Evolutionary conservation across 2,329 filamentous ascomycete species (phyloP).

Genomic region (Trichophyton verrucosum): DNA sequence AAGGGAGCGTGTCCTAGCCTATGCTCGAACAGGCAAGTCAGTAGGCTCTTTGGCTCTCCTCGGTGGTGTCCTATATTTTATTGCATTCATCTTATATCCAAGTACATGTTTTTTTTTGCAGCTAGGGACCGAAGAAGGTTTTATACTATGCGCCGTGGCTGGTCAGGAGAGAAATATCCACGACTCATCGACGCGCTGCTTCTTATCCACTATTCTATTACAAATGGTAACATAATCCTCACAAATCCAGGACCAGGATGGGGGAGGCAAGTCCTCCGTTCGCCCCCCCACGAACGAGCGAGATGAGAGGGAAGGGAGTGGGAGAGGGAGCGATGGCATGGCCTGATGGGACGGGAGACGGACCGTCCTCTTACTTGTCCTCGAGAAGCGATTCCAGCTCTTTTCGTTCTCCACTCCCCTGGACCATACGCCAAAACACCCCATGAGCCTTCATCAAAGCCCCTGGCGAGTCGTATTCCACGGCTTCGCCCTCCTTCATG

Average conservation of each 20-base stretch:
- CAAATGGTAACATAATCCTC: slow-evolving; percentile 4
- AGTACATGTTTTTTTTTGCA: no score
- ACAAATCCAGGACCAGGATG: not conserved
- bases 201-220: not conserved
- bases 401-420: slow-evolving; percentile 2
- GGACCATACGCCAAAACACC: slow-evolving; percentile 5
- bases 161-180: not conserved
- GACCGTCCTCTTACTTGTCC: not conserved
- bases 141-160: slow-evolving; percentile 2
- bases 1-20: not conserved
- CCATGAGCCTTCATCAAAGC: not conserved
- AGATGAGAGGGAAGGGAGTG: not conserved
- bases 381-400: not conserved
- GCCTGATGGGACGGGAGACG: no score
- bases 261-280: not conserved
- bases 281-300: not conserved
- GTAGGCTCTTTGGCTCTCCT: not conserved
- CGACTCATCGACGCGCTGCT: not conserved
- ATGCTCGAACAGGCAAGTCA: not conserved
- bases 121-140: not conserved
- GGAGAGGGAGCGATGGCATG: not conserved
- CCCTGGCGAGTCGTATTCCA: slow-evolving; percentile 8
- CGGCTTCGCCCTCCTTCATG: slow-evolving; percentile 40
- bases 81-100: not conserved
- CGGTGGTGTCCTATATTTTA: no score